Evolutionary conservation across 345 rosid species (phyloP).

Genomic region (Dimocarpus longan): DNA sequence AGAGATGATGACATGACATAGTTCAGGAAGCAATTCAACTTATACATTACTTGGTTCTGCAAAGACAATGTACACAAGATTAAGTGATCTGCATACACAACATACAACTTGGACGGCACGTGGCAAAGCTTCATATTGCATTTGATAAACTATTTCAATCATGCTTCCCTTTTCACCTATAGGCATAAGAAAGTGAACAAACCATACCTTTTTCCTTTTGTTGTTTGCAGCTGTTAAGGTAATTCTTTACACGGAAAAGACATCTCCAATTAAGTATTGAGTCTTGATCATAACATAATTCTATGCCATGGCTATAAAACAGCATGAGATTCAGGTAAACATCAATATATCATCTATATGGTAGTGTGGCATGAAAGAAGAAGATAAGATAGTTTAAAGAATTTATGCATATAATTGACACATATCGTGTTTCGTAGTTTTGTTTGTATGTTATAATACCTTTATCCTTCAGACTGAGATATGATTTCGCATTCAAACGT

Average conservation of each 20-base stretch:
- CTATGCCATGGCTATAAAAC: conserved; percentile 58
- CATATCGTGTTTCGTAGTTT: too few relatives aligned
- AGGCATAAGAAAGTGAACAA: background rate
- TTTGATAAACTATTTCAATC: background rate
- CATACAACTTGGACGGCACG: background rate
- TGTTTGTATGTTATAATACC: too few relatives aligned
- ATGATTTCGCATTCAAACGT: too few relatives aligned
- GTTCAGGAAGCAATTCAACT: conserved; percentile 89
- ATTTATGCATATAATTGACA: too few relatives aligned
- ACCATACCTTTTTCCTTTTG: conserved; percentile 63
- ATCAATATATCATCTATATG: background rate
- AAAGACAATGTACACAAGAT: background rate
- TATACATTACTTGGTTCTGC: conserved; percentile 51
- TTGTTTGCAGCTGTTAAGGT: conserved; percentile 40
- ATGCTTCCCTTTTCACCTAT: background rate
- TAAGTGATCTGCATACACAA: background rate
- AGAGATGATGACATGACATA: conserved; percentile 60
- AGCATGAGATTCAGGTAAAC: conserved; percentile 5
- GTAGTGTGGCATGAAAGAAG: background rate
- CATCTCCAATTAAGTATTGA: conserved; percentile 55
- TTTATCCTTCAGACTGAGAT: too few relatives aligned
- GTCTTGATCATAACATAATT: conserved; percentile 38
- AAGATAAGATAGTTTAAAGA: background rate
- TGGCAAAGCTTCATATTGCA: background rate
- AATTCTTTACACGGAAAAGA: conserved; percentile 58